Base-by-base conservation (phyloP, 495 filamentous ascomycete species). In the Penicillium paradoxum region DNA sequence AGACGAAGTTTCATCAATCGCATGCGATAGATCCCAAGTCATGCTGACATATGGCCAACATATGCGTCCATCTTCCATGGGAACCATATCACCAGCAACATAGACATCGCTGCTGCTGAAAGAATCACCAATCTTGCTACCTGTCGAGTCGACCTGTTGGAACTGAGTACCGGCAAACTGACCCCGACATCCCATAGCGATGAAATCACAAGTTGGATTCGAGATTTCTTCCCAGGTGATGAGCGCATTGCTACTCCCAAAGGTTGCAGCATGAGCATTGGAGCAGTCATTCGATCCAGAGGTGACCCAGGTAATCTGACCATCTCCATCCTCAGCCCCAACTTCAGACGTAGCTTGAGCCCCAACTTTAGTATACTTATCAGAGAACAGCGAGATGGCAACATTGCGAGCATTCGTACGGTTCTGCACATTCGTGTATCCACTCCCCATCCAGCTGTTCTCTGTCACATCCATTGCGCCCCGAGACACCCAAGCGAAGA, bases 31-130 rank as follows among this genome's bases (percentile, higher is more conserved):
- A 52, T 70, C 65, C 76, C 78, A 80, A 1, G 52, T 57, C 72
- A 74, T 78, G 49, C 64, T 68, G 4, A 79, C 77, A 54, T 81
- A 80, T 25, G 79, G 79, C 79, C 79, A 81, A 63, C 79, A 81
- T 48, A 81, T 66, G 34, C 66, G 69, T 9, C 71, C 68, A 39
- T 71, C 68, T 10, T 55, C 54, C 62, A 80, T 71, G 18, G 67
- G 78, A 4, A 72, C 71, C 65, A 82, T 79, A 55, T 81, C 79
- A 15, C 79, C 79, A 2, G 77, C 73, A 47, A 81, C 72, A 53
- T 73, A 78, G 19, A 72, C 67, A 62, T 79, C 70, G 14, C 32
- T 64, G 15, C 61, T 65, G 8, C 57, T 64, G 19, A 79, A 45
- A 1, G 73, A 56, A 10, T 62, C 59, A 4, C 77, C 79, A 30